These are phyloP conservation scores for Verbascum thapsus DNA, from an alignment of 257 asterid species.

Conservation along the genomic window DNA sequence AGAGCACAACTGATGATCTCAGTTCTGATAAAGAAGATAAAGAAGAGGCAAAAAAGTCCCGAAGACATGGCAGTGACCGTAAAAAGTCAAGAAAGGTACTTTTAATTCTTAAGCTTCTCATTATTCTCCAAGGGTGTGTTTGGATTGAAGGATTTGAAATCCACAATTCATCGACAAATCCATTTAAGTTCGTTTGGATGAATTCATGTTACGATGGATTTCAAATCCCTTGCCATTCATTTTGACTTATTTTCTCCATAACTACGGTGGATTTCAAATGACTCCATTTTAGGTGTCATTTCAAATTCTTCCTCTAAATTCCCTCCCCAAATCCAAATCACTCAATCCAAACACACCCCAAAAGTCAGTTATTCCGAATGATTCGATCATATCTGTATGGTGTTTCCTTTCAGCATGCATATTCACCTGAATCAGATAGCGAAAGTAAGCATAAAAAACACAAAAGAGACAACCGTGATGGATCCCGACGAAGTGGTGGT, in stretches of 20 bases:
- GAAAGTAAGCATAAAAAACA: conserved; percentile 81
- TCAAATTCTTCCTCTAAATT: too few relatives aligned
- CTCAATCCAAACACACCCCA: too few relatives aligned
- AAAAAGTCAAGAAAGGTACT: conserved; percentile 91
- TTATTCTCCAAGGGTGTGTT: too few relatives aligned
- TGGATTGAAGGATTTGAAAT: too few relatives aligned
- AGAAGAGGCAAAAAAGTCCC: conserved; percentile 77
- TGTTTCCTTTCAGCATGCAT: conserved; percentile 59
- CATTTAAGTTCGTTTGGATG: too few relatives aligned
- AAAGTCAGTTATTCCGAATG: neutral
- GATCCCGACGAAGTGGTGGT: conserved; percentile 62
- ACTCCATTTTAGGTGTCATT: too few relatives aligned
- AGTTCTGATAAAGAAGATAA: conserved; percentile 86
- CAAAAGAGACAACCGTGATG: conserved; percentile 70
- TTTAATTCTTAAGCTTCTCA: neutral
- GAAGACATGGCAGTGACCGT: conserved; percentile 90
- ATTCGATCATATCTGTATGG: conserved; percentile 1
- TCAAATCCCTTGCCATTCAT: too few relatives aligned
- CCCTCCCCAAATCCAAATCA: too few relatives aligned
- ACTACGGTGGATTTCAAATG: too few relatives aligned
- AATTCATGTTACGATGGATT: too few relatives aligned
- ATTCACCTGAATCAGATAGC: conserved; percentile 89
- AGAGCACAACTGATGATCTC: conserved; percentile 67
- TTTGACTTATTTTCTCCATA: too few relatives aligned
- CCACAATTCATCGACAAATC: too few relatives aligned